Base-by-base conservation (phyloP, 1,139 yeast genomes). In the Kurtzmaniella quercitrusa region DNA sequence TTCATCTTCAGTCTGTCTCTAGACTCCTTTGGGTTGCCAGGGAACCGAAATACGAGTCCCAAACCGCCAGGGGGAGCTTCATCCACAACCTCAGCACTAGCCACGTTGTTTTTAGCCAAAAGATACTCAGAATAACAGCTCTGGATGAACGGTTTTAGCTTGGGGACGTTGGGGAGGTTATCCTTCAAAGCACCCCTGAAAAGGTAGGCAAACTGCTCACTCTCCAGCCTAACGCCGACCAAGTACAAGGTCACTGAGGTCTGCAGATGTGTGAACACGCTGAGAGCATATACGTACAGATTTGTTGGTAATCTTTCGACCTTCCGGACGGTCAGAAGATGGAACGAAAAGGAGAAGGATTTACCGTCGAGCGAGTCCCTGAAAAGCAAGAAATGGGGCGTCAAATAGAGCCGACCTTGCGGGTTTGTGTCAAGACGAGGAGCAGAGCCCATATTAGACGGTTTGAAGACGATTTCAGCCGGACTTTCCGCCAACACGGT, bases 91-190 rank as follows among this genome's bases (percentile, higher is more conserved):
- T 77, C 78, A 43, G 58, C 56, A 8, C 59, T 50, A 38, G 78
- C 62, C 2, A 70, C 60, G 44, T 75, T 70, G 57, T 85, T 85
- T 51, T 83, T 84, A 15, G 79, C 73, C 40, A 87, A 67, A 39
- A 90, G 69, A 58, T 87, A 91, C 58, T 93, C 98, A 0, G 97
- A 90, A 60, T 89, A 93, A 49, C 94, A 79, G 0, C 93, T 71
- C 37, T 75, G 75, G 38, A 88, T 69, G 56, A 90, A 90, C 1
- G 82, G 80, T 29, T 76, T 82, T 49, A 90, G 64, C 40, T 73
- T 68, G 42, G 76, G 71, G n/a, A 88, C 80, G 51, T 81, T 74
- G 2, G 79, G 70, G 37, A 86, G 67, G 58, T 88, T 89, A 39
- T 77, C 75, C 56, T 77, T 81, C 50, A 93, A 68, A 33, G 81